Percentiles rank a stretch among this genome's conserved stretches.
These are phyloP conservation scores for Parathielavia hyrcaniae DNA, from an alignment of 495 filamentous ascomycete species.

Conservation along the genomic window DNA sequence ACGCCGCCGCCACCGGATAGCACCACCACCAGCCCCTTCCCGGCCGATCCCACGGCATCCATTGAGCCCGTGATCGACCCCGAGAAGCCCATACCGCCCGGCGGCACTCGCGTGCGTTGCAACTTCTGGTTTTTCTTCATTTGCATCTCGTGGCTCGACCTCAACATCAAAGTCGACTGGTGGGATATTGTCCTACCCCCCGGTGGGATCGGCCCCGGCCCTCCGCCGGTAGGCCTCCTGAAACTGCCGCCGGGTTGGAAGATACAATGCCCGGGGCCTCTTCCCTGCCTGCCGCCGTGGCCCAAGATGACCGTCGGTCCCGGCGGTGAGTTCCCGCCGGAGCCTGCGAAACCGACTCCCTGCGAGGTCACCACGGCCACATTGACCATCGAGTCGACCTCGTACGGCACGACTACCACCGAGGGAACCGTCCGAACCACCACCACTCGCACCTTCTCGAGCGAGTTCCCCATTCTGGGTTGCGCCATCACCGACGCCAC, in stretches of 20 bases:
- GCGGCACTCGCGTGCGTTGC: not conserved
- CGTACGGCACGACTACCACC: slow-evolving; percentile 2
- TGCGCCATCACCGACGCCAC: not conserved
- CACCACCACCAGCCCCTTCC: not conserved
- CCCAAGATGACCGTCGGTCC: not conserved
- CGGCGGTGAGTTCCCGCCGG: not conserved
- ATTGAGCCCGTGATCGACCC: not conserved
- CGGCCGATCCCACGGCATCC: not conserved
- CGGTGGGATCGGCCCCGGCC: not conserved
- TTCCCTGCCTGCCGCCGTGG: slow-evolving; percentile 2
- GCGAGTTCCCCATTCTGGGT: slow-evolving; percentile 8
- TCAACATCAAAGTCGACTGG: not conserved
- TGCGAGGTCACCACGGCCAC: not conserved
- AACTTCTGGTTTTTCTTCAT: slow-evolving; percentile 6
- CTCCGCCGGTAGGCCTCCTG: slow-evolving; percentile 2
- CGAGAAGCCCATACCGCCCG: not conserved
- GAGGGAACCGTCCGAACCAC: slow-evolving; percentile 1
- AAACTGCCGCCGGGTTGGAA: not conserved
- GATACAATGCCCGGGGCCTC: not conserved
- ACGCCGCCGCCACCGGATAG: not conserved
- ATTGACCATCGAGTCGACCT: not conserved
- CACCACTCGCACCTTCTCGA: not conserved
- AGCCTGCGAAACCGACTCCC: not conserved
- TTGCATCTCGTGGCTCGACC: slow-evolving; percentile 6
- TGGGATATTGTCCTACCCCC: not conserved